Evolutionary conservation across 1,284 basidiomycete species (phyloP).

Genomic region (Marasmius oreades): DNA sequence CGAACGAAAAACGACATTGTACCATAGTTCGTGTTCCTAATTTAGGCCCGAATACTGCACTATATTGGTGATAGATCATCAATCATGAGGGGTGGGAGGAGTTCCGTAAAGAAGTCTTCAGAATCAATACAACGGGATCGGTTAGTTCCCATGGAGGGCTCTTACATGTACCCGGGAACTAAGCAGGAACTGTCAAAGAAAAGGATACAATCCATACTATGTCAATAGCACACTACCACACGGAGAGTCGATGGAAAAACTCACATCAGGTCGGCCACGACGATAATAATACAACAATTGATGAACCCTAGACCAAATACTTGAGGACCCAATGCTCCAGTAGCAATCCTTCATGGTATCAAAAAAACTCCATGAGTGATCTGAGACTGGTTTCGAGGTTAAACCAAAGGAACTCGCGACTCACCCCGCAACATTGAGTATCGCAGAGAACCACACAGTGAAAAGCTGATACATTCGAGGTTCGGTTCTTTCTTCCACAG

Average conservation of each 20-base stretch:
- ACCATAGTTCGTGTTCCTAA: slow-evolving; percentile 64
- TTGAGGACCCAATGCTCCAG: slow-evolving; percentile 40
- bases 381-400: background rate
- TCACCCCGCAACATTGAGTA: slow-evolving; percentile 57
- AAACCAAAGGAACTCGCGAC: slow-evolving; percentile 42
- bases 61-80: slow-evolving; percentile 21
- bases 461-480: slow-evolving; percentile 59
- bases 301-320: slow-evolving; percentile 54
- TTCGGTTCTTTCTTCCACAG: slow-evolving; percentile 43
- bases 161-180: slow-evolving; percentile 55
- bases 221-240: slow-evolving; percentile 4
- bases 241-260: slow-evolving; percentile 18
- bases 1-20: slow-evolving; percentile 27
- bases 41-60: slow-evolving; percentile 58
- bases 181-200: slow-evolving; percentile 28
- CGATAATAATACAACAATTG: slow-evolving; percentile 47
- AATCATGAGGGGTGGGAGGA: too few species aligned
- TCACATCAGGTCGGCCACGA: slow-evolving; percentile 54
- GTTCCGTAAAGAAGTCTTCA: too few species aligned
- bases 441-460: slow-evolving; percentile 64
- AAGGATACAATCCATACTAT: background rate
- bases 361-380: background rate
- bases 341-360: slow-evolving; percentile 11
- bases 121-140: too few species aligned
- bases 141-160: slow-evolving; percentile 8